Evolutionary conservation across 2,329 filamentous ascomycete species (phyloP), one percentile per base, ranked within the genome.

Genomic region (Paracoccidioides lutzii): DNA sequence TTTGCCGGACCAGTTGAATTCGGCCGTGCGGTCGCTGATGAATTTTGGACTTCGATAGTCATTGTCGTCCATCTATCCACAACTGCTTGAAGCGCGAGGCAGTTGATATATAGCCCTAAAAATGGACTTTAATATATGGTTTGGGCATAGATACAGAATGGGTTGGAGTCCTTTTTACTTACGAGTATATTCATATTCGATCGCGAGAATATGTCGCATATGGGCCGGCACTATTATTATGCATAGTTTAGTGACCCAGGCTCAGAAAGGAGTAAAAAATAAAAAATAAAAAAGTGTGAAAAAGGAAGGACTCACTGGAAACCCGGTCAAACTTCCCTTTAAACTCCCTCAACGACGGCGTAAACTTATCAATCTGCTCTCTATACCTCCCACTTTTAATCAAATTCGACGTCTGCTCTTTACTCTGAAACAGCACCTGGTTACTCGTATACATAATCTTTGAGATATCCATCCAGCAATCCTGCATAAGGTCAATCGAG

Each of bases 171-270:
- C 5, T n/a, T n/a, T n/a, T 40, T 41, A 69, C 72, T 68, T 87
- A 64, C 91, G 82, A 32, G 91, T 89, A 67, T 96, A 96, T 66
- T 97, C 89, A 66, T 93, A 96, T 73, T 98, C 93, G 61, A 97
- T 96, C 6, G 83, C 85, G 35, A 98, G 76, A 57, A 97, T 90
- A 67, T 90, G 83, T 48, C 78, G 76, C 72, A 84, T 81, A 56
- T 80, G 73, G 14, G 76, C 73, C 0, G 78, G 75, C 35, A 83
- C 80, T 77, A 61, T 55, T 33, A 32, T n/a, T n/a, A 44, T 6
- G 32, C 48, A 5, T 42, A 55, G 43, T 45, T 70, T 62, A 71
- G 64, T 49, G 55, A 54, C 35, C 15, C 30, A 28, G n/a, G 32
- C 58, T 7, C 42, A 44, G 10, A 35, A 30, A 33, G n/a, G n/a